Evolutionary conservation across 164 flowering plant species (phyloP).

Genomic region (Annona cherimola): DNA sequence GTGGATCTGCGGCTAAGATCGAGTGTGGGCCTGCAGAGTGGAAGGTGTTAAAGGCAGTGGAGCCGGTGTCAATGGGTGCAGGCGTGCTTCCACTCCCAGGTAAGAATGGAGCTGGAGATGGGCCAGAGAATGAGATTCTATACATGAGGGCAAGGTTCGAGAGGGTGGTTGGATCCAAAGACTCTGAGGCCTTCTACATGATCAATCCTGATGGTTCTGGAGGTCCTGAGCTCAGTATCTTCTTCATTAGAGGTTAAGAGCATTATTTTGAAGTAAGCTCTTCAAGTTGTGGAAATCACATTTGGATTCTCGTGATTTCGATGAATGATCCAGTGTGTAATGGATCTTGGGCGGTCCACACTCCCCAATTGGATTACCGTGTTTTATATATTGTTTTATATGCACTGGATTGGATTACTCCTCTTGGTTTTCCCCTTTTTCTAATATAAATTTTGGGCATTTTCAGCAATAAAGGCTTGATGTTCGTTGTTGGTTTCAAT

Average conservation of each 20-base stretch:
- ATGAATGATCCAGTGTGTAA: background rate
- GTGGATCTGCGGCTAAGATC: conserved; percentile 62
- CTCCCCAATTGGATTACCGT: background rate
- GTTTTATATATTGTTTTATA: background rate
- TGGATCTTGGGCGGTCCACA: background rate
- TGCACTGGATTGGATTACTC: background rate
- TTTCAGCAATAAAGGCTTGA: background rate
- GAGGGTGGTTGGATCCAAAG: conserved; percentile 80
- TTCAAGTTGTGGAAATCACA: background rate
- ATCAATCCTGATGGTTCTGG: conserved; percentile 80
- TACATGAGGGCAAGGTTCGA: conserved; percentile 97
- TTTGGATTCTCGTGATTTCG: background rate
- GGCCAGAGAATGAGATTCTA: conserved; percentile 70
- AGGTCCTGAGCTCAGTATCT: conserved; percentile 89
- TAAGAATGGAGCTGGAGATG: conserved; percentile 19
- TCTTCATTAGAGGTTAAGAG: conserved; percentile 60
- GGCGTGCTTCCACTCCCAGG: conserved; percentile 64
- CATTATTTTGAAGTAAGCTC: background rate
- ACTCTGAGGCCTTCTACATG: conserved; percentile 96
- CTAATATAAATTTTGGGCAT: too few relatives aligned
- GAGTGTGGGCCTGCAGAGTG: conserved; percentile 68
- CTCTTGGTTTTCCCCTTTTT: too few relatives aligned
- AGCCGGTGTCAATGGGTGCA: conserved; percentile 84
- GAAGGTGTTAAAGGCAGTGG: conserved; percentile 69
- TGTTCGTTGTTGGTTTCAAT: background rate